A percentile compares a stretch with the other conserved stretches of the same genome.
These are phyloP conservation scores for Mallotus repandus DNA, from an alignment of 441 rosid species.

Conservation along the genomic window DNA sequence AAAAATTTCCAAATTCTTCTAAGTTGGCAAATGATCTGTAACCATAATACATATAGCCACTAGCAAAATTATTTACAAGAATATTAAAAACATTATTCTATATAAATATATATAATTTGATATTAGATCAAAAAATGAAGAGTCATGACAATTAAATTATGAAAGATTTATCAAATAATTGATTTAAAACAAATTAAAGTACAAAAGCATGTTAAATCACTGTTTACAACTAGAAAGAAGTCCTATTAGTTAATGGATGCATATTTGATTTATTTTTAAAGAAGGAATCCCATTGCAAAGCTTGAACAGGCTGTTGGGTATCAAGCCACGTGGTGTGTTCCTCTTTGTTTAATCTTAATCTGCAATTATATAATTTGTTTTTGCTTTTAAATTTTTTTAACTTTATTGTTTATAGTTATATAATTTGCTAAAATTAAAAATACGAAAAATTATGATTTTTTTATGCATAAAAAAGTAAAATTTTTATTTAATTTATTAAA, in stretches of 20 bases:
- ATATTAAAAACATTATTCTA: too few relatives aligned
- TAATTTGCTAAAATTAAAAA: not conserved
- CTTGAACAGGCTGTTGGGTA: conserved; percentile 45
- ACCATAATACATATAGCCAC: not conserved
- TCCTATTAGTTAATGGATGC: not conserved
- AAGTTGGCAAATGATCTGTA: not conserved
- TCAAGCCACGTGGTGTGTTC: conserved; percentile 49
- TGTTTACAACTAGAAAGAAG: conserved; percentile 17
- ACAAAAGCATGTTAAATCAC: conserved; percentile 32
- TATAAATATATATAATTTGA: too few relatives aligned
- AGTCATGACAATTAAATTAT: too few relatives aligned
- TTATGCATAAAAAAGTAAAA: too few relatives aligned
- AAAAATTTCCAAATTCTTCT: not conserved
- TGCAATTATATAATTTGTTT: not conserved
- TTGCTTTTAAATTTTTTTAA: not conserved
- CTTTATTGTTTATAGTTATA: too few relatives aligned
- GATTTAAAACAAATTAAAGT: not conserved
- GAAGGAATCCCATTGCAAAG: conserved; percentile 26
- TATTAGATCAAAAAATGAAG: too few relatives aligned
- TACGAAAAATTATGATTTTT: too few relatives aligned
- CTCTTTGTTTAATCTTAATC: conserved; percentile 4
- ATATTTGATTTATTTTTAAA: conserved; percentile 7
- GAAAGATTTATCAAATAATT: too few relatives aligned
- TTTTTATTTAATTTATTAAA: too few relatives aligned
- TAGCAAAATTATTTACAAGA: too few relatives aligned